A percentile compares a stretch with the other conserved stretches of the same genome.
Evolutionary conservation across 208 protist genomes (phyloP).

Genomic region (Jaenimonas drosophilae): DNA sequence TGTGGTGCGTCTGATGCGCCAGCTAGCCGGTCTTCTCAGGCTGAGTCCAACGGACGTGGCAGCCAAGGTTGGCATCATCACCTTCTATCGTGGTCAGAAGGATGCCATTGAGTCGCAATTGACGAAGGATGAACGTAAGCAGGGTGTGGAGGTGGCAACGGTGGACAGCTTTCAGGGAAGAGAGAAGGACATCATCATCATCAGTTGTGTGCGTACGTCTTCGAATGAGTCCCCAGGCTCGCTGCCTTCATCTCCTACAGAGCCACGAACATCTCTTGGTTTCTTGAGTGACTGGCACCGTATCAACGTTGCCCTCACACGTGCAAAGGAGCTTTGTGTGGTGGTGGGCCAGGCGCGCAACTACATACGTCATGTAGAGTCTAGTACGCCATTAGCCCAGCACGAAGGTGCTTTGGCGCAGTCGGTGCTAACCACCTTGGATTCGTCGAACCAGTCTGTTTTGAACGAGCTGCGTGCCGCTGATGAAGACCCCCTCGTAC

Average conservation of each 20-base stretch:
- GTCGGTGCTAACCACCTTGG: slow-evolving; percentile 6
- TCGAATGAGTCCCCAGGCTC: not conserved
- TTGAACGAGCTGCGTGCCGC: slow-evolving; percentile 11
- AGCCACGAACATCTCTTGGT: slow-evolving; percentile 45
- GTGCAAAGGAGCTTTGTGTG: slow-evolving; percentile 73
- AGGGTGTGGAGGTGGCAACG: slow-evolving; percentile 71
- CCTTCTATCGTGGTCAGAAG: slow-evolving; percentile 74
- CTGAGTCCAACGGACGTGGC: slow-evolving; percentile 46
- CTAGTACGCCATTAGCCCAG: no score
- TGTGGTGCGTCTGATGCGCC: slow-evolving; percentile 58
- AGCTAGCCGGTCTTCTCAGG: slow-evolving; percentile 36
- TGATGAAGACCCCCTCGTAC: slow-evolving; percentile 49
- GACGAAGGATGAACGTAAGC: slow-evolving; percentile 32
- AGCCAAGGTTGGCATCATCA: slow-evolving; percentile 57
- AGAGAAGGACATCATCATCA: slow-evolving; percentile 90
- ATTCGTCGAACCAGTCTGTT: slow-evolving; percentile 12
- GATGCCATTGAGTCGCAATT: slow-evolving; percentile 30
- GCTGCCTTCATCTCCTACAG: no score
- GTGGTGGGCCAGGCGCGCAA: slow-evolving; percentile 60
- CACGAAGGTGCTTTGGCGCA: not conserved
- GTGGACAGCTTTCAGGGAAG: slow-evolving; percentile 93
- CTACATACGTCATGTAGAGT: no score
- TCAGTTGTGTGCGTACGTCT: slow-evolving; percentile 80
- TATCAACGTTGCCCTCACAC: slow-evolving; percentile 92
- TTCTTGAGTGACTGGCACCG: slow-evolving; percentile 86